phyloP scores from a whole-genome alignment of 108 stramenopile species.

The Skeletonema marinoi region DNA sequence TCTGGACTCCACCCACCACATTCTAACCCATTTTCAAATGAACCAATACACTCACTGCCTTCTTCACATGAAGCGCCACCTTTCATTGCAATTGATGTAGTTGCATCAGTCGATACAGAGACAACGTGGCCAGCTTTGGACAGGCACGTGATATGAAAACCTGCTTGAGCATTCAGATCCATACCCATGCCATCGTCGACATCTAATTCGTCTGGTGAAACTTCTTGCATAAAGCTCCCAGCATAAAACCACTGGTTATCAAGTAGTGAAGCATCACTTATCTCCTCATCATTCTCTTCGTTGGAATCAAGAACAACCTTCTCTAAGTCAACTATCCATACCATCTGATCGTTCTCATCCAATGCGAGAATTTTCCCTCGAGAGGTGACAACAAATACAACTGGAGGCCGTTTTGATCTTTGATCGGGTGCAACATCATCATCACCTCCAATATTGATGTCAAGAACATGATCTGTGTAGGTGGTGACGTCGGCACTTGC shows the following conservation, averaged over 20 bases:
- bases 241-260: slow-evolving; percentile 45
- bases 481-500: slow-evolving; percentile 16
- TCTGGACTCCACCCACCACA: slow-evolving; percentile 85
- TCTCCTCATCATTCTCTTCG: slow-evolving; percentile 25
- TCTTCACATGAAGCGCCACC: slow-evolving; percentile 41
- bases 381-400: slow-evolving; percentile 38
- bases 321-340: slow-evolving; percentile 47
- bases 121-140: slow-evolving; percentile 46
- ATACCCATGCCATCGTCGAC: slow-evolving; percentile 18
- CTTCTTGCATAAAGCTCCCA: slow-evolving; percentile 41
- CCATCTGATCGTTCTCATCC: slow-evolving; percentile 23
- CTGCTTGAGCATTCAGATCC: slow-evolving; percentile 22
- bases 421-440: slow-evolving; percentile 5
- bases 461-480: slow-evolving; percentile 1
- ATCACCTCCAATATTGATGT: slow-evolving; percentile 4
- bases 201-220: slow-evolving; percentile 14
- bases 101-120: slow-evolving; percentile 41
- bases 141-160: slow-evolving; percentile 42
- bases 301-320: slow-evolving; percentile 40
- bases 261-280: background rate
- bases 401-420: slow-evolving; percentile 26
- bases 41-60: slow-evolving; percentile 75
- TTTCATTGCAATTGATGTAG: slow-evolving; percentile 56
- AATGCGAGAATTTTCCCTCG: slow-evolving; percentile 30
- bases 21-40: slow-evolving; percentile 82